Evolutionary conservation across 192 early-diverging fungal species (phyloP), one percentile per base, ranked within the genome.

Genomic region (Backusella mclennaniae): DNA sequence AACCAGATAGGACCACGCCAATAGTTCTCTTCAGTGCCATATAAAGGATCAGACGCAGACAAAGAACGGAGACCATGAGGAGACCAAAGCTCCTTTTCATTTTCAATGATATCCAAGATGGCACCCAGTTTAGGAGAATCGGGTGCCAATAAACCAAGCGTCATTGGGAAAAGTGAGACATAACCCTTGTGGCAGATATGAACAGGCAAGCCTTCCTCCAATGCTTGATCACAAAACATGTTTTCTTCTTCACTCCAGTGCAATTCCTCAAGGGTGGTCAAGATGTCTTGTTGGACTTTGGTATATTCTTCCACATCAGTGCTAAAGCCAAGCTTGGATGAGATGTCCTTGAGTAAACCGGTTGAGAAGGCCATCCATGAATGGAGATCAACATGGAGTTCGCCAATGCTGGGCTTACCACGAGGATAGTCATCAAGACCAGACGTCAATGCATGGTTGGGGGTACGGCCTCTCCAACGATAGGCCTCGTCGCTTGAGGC

Each of bases 391-490:
- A 95, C 84, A 81, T 92, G 97, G 76, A 92, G 83, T 76, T 96
- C 94, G 21, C 89, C 90, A 31, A 86, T 73, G 81, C 90, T 87
- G 5, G 96, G 94, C 6, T 79, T 76, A 0, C 94, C 90, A 39
- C 97, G 88, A 29, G 97, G 97, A 75, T 97, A 98, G 80, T 98
- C 97, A 84, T 98, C 97, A 39, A 98, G 80, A 7, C 96, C 97
- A 33, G 93, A 95, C 0, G 97, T 95, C 69, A 98, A 83, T 0
- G 93, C 94, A 82, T 98, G 97, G 39, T 88, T 87, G 26, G 83
- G 85, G 3, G 93, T 93, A 42, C 95, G 89, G 0, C 97, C 97
- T 53, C 94, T 85, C 97, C 97, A 99, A 15, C 95, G 83, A 86
- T 94, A 99, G 4, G 90, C 96, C 53, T 92, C 91, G n/a, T 78